These are phyloP conservation scores for Apophysomyces variabilis DNA, from an alignment of 371 early-diverging fungal genomes.

Conservation along the genomic window DNA sequence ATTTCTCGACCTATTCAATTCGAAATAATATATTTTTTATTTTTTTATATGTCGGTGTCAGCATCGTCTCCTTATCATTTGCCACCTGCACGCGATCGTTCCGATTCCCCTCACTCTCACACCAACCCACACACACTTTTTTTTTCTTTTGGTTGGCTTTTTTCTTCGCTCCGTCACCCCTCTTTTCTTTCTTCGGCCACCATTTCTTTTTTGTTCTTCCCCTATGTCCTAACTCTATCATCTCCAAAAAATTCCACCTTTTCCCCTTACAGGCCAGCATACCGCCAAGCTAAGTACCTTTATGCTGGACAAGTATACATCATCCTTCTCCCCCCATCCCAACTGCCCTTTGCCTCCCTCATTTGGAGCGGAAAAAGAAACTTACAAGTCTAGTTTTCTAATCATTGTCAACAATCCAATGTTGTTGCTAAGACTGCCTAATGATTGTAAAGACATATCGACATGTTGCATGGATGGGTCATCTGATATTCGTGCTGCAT, in stretches of 20 bases:
- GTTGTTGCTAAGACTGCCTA: slow-evolving; percentile 21
- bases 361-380: slow-evolving; percentile 1
- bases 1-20: slow-evolving; percentile 53
- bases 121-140: too few species aligned
- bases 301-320: slow-evolving; percentile 7
- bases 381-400: slow-evolving; percentile 36
- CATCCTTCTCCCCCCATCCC: slow-evolving; percentile 11
- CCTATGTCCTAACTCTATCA: slow-evolving; percentile 7
- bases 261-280: slow-evolving; percentile 7
- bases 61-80: slow-evolving; percentile 8
- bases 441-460: slow-evolving; percentile 17
- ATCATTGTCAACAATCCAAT: slow-evolving; percentile 31
- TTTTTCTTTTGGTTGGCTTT: too few species aligned
- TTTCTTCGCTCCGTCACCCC: neutral
- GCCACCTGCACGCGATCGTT: slow-evolving; percentile 12
- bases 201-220: slow-evolving; percentile 7
- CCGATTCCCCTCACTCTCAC: slow-evolving; percentile 3
- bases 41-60: slow-evolving; percentile 6
- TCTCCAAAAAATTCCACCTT: neutral
- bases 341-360: slow-evolving; percentile 4
- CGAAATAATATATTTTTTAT: too few species aligned
- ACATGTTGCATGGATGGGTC: slow-evolving; percentile 19
- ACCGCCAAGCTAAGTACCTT: neutral
- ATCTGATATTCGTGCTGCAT: slow-evolving; percentile 8
- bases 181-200: slow-evolving; percentile 11